phyloP scores from a whole-genome alignment of 306 rosid genomes.

The Vigna radiata region DNA sequence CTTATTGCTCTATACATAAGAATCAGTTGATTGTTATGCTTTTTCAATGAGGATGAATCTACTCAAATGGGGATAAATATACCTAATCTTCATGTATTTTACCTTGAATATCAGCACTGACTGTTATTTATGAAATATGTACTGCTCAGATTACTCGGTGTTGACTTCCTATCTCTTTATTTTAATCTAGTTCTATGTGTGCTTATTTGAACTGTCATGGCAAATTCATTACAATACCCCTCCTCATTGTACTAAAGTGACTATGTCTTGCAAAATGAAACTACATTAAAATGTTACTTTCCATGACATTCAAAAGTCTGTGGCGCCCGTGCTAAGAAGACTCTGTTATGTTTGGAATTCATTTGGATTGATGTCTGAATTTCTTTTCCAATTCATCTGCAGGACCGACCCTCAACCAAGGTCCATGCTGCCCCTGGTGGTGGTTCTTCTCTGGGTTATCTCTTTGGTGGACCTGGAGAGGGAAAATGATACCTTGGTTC shows the following conservation, averaged over 20 bases:
- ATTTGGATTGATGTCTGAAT: conserved; percentile 26
- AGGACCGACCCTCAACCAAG: conserved; percentile 99
- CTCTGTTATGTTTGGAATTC: conserved; percentile 4
- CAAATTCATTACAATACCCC: neutral
- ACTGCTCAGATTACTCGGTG: neutral
- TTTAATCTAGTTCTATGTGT: neutral
- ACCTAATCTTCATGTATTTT: conserved; percentile 1
- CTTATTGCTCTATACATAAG: neutral
- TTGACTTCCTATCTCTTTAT: neutral
- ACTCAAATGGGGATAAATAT: neutral
- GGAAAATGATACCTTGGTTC: conserved; percentile 62
- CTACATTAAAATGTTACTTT: neutral
- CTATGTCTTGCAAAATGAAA: conserved; percentile 14
- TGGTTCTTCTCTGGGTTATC: conserved; percentile 93
- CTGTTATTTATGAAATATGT: neutral
- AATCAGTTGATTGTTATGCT: neutral
- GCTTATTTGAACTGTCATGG: neutral
- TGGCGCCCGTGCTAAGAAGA: neutral
- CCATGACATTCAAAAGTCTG: neutral
- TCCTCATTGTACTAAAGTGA: neutral
- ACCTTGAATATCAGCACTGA: neutral
- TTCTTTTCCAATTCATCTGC: conserved; percentile 38
- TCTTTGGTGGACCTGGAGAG: conserved; percentile 75
- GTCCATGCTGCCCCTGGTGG: conserved; percentile 99
- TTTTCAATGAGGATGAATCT: neutral